These are phyloP conservation scores for Adansonia grandidieri DNA, from an alignment of 441 rosid species.

Conservation along the genomic window DNA sequence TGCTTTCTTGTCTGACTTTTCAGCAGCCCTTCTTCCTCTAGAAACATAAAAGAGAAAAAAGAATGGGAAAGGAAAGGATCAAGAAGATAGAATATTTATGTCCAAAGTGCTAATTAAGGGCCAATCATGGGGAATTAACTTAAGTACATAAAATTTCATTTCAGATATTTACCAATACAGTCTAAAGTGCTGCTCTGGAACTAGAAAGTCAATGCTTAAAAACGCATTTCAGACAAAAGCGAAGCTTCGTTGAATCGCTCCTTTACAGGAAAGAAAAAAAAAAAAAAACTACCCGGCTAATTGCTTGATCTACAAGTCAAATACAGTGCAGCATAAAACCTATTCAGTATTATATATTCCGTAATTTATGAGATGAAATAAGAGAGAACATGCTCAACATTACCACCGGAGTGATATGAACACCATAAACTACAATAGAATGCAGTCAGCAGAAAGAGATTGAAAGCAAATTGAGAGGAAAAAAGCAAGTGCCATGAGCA, in stretches of 20 bases:
- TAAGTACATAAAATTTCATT: not conserved
- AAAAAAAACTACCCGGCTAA: not conserved
- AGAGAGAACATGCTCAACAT: not conserved
- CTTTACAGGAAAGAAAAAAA: not conserved
- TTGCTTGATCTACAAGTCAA: slow-evolving; percentile 10
- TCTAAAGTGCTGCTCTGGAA: not conserved
- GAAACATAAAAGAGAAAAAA: not conserved
- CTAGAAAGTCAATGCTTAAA: not conserved
- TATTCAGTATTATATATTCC: not conserved
- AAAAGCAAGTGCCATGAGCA: not conserved
- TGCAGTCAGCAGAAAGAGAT: not conserved
- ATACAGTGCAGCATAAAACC: not conserved
- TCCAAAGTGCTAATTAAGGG: slow-evolving; percentile 6
- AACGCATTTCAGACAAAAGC: not conserved
- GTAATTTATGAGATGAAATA: not conserved
- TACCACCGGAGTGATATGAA: not conserved
- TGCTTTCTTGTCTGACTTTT: not conserved
- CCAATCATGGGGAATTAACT: not conserved
- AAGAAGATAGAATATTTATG: not conserved
- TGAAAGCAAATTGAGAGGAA: slow-evolving; percentile 1
- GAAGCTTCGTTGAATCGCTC: not conserved
- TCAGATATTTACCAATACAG: not conserved
- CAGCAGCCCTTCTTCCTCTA: not conserved
- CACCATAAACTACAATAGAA: not conserved
- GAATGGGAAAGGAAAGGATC: not conserved